Evolutionary conservation across 805 yeast species (phyloP).

Genomic region (Wickerhamomyces queroliae): DNA sequence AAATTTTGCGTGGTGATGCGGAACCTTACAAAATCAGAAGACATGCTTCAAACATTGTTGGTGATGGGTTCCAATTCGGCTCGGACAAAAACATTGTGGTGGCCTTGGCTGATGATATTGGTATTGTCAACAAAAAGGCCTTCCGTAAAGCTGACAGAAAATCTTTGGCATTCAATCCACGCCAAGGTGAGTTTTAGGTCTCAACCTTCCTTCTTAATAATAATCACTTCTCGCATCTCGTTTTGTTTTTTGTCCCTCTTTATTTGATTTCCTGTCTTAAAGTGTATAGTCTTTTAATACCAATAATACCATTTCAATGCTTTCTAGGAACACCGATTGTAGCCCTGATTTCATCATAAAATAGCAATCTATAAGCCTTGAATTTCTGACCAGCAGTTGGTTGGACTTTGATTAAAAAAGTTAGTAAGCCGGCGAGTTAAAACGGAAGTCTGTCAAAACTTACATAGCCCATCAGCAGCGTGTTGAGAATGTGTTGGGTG

Average conservation of each 20-base stretch:
- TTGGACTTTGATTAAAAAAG: conserved; percentile 15
- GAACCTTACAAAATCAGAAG: conserved; percentile 60
- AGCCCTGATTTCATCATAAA: conserved; percentile 54
- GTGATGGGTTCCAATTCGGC: conserved; percentile 75
- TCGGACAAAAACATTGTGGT: conserved; percentile 65
- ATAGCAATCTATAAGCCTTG: conserved; percentile 55
- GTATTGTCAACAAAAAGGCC: conserved; percentile 55
- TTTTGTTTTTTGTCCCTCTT: neutral
- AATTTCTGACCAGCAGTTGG: conserved; percentile 53
- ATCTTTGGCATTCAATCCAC: conserved; percentile 28
- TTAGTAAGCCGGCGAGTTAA: conserved; percentile 1
- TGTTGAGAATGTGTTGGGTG: conserved; percentile 6
- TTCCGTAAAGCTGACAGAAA: conserved; percentile 53
- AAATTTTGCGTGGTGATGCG: conserved; percentile 46
- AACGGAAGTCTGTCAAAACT: conserved; percentile 2
- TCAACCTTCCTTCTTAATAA: neutral
- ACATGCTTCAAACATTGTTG: conserved; percentile 56
- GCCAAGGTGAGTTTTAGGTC: conserved; percentile 6
- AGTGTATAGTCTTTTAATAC: neutral
- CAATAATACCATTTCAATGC: conserved; percentile 4
- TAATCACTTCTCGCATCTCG: neutral
- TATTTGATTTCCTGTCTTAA: neutral
- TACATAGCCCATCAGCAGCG: conserved; percentile 13
- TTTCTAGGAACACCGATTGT: conserved; percentile 40
- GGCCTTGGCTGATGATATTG: conserved; percentile 72